Evolutionary conservation across 2,329 filamentous ascomycete genomes (phyloP), one percentile per base, ranked within the genome.

Genomic region (Xylariaceae sp.): DNA sequence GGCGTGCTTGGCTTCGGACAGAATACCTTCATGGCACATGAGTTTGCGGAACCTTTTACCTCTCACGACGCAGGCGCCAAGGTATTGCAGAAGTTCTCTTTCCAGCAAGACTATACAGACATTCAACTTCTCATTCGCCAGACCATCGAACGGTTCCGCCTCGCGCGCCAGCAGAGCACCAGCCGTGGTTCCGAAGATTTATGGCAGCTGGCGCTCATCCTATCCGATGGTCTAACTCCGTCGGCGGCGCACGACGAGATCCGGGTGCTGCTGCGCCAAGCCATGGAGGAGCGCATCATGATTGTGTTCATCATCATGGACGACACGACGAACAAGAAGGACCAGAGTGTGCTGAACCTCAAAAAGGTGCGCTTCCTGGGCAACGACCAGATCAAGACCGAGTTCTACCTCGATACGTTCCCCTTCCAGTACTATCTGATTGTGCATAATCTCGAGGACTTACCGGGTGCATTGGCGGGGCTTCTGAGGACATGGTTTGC

Each of bases 231-330:
- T 8, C 80, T 97, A 18, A 96, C 90, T 52, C 89, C 94, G 39
- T 81, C 78, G 29, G 71, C 74, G 1, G 85, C 90, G 36, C 91
- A 97, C 62, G 87, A 89, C 15, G 75, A 79, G 4, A 90, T 98
- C 52, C 78, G 87, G 13, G 74, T 88, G 4, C 74, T 97, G 17
- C 81, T 98, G 9, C 77, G 93, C 9, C 85, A 91, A 64, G 91
- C 93, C 1, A 82, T 89, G 57, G 90, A 96, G 64, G 88, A 96
- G 66, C 77, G 89, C 13, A 94, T 99, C 60, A 96, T 98, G 88
- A 83, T 97, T 49, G 91, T 98, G 4, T 99, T 98, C 63, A 88
- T 98, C 55, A 86, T 99, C 56, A 89, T 98, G 59, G 93, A 98
- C 69, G 76, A 79, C 53, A 69, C 66, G 50, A 64, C 63, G 52